Evolutionary conservation across 2,329 filamentous ascomycete genomes (phyloP).

Genomic region (Pseudocercospora musae): DNA sequence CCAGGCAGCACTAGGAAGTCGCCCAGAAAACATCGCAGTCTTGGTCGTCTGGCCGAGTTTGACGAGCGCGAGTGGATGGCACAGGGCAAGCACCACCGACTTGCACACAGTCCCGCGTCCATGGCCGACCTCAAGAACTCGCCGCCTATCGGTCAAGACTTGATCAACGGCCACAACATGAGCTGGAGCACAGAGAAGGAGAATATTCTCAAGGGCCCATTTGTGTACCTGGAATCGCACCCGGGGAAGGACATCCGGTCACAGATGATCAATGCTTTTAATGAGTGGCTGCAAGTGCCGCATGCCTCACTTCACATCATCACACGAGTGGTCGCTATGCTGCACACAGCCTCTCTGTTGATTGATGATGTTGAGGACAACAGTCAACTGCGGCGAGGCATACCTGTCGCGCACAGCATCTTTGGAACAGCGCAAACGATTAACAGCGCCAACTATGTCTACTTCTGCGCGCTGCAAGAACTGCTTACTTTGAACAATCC

Average conservation of each 20-base stretch:
- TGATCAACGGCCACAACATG: conserved; percentile 41
- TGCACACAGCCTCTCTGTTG: conserved; percentile 79
- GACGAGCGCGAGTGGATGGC: conserved; percentile 33
- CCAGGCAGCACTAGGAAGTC: conserved; percentile 12
- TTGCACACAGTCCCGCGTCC: conserved; percentile 26
- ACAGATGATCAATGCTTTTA: conserved; percentile 77
- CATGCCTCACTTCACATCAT: conserved; percentile 67
- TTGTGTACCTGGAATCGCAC: conserved; percentile 73
- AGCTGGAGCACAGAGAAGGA: conserved; percentile 74
- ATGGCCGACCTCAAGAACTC: conserved; percentile 15
- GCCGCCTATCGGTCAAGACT: conserved; percentile 28
- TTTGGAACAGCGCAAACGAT: conserved; percentile 86
- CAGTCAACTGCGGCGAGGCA: conserved; percentile 70
- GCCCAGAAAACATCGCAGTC: conserved; percentile 25
- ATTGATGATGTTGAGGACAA: conserved; percentile 87
- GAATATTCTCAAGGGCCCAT: conserved; percentile 72
- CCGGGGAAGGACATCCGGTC: conserved; percentile 83
- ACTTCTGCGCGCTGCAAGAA: conserved; percentile 76
- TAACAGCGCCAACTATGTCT: conserved; percentile 86
- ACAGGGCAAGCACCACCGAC: conserved; percentile 24
- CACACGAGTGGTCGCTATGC: conserved; percentile 76
- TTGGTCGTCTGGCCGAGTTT: conserved; percentile 23
- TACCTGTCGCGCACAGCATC: conserved; percentile 79
- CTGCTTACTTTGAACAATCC: conserved; percentile 68
- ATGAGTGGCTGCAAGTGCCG: conserved; percentile 74